Percentiles rank a stretch among this genome's conserved stretches.
Conservation (phyloP, 352 stramenopile species). For the Globisporangium polare region DNA sequence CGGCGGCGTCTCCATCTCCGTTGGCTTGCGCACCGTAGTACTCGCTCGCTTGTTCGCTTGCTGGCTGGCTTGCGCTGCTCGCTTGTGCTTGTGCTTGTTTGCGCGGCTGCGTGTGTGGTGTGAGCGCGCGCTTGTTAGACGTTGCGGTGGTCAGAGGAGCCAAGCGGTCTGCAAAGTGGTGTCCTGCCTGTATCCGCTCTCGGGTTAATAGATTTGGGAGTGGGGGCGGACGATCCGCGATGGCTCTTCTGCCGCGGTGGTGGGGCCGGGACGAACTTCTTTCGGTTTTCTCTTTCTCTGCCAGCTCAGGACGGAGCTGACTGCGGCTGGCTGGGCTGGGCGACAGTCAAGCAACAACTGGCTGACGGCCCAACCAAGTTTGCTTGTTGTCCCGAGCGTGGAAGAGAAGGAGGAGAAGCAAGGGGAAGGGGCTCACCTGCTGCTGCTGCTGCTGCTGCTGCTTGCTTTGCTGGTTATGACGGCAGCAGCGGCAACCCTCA, state of each 20-base stretch:
- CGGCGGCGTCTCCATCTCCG: conserved; percentile 3
- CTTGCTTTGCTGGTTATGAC: background rate
- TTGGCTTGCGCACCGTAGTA: background rate
- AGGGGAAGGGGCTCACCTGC: background rate
- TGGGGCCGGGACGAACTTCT: background rate
- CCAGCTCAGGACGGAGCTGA: background rate
- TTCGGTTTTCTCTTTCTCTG: conserved; percentile 12
- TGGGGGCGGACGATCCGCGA: conserved; percentile 4
- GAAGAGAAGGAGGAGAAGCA: conserved; percentile 11
- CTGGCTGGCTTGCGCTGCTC: too few species aligned
- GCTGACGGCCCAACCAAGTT: background rate
- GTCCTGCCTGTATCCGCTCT: conserved; percentile 5
- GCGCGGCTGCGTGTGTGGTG: background rate
- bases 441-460: background rate
- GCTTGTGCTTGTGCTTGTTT: background rate
- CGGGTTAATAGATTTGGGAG: conserved; percentile 10
- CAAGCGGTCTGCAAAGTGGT: conserved; percentile 1
- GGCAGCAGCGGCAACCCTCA: conserved; percentile 2
- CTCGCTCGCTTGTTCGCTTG: too few species aligned
- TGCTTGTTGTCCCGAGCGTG: background rate
- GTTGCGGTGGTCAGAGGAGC: conserved; percentile 9
- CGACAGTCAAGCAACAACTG: background rate
- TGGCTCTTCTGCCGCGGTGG: conserved; percentile 19
- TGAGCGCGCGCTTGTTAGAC: background rate
- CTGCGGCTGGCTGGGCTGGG: background rate